Conservation (phyloP, 2,329 filamentous ascomycete species). For the Hymenoscyphus occultus region DNA sequence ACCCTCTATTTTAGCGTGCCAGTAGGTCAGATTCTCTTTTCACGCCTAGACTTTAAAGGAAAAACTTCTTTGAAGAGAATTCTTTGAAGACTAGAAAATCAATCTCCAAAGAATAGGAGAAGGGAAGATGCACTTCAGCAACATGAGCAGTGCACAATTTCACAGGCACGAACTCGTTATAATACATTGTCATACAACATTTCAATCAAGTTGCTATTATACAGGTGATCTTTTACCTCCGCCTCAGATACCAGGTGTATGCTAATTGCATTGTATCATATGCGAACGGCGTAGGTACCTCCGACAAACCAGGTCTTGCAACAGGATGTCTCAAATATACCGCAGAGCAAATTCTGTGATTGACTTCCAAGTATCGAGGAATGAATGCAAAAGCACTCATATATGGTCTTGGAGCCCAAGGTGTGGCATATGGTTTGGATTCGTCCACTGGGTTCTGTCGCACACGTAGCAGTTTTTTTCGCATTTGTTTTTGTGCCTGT, state of each 20-base stretch:
- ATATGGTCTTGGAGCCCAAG: slow-evolving; percentile 82
- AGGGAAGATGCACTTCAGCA: background rate
- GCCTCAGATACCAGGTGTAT: slow-evolving; percentile 84
- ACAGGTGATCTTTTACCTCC: slow-evolving; percentile 30
- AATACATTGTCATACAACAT: slow-evolving; percentile 15
- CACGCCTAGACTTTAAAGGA: no score
- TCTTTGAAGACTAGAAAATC: no score
- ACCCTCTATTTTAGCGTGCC: no score
- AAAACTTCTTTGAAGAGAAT: no score
- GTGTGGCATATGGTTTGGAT: slow-evolving; percentile 82
- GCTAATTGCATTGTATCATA: slow-evolving; percentile 72
- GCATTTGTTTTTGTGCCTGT: slow-evolving; percentile 24
- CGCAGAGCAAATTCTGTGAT: slow-evolving; percentile 93
- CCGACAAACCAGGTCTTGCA: slow-evolving; percentile 73
- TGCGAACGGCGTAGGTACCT: slow-evolving; percentile 80
- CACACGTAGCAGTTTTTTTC: slow-evolving; percentile 31
- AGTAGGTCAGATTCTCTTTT: no score
- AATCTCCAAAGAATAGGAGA: background rate
- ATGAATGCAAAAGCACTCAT: slow-evolving; percentile 95
- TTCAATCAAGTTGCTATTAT: slow-evolving; percentile 7
- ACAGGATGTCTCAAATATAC: slow-evolving; percentile 95
- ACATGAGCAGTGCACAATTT: slow-evolving; percentile 8
- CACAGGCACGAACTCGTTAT: slow-evolving; percentile 10
- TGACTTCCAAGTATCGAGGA: slow-evolving; percentile 92
- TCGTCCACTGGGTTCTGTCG: slow-evolving; percentile 74